Evolutionary conservation across 768 basidiomycete genomes (phyloP).

Genomic region (Suillus variegatus): DNA sequence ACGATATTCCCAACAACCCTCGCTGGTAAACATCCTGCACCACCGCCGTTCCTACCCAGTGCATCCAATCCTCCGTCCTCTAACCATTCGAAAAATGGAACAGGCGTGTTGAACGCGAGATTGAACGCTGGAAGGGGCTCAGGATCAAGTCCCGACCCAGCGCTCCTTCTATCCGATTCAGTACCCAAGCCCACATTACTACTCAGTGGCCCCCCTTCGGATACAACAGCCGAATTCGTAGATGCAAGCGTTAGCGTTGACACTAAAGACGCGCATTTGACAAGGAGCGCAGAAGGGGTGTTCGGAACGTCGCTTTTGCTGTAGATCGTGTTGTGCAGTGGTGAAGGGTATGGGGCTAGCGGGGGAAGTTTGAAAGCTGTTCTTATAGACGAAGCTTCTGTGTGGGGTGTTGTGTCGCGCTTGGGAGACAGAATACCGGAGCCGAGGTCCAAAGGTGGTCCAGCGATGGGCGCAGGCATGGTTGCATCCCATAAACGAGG

Average conservation of each 20-base stretch:
- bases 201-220: neutral
- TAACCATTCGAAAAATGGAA: conserved; percentile 73
- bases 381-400: neutral
- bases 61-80: conserved; percentile 51
- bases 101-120: conserved; percentile 58
- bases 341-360: neutral
- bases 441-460: neutral
- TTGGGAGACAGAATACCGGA: neutral
- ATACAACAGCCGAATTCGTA: neutral
- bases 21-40: conserved; percentile 12
- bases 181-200: neutral
- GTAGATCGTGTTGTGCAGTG: neutral
- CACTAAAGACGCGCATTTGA: neutral
- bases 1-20: neutral
- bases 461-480: neutral
- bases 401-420: neutral
- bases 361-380: neutral
- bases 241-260: neutral
- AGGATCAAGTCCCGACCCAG: neutral
- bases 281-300: neutral
- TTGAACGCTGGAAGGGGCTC: conserved; percentile 58
- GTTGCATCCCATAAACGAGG: conserved; percentile 1
- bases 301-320: neutral
- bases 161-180: too few relatives aligned
- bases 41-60: conserved; percentile 23